Evolutionary conservation across 2,329 filamentous ascomycete species (phyloP).

Genomic region (Stachybotrys echinatus): DNA sequence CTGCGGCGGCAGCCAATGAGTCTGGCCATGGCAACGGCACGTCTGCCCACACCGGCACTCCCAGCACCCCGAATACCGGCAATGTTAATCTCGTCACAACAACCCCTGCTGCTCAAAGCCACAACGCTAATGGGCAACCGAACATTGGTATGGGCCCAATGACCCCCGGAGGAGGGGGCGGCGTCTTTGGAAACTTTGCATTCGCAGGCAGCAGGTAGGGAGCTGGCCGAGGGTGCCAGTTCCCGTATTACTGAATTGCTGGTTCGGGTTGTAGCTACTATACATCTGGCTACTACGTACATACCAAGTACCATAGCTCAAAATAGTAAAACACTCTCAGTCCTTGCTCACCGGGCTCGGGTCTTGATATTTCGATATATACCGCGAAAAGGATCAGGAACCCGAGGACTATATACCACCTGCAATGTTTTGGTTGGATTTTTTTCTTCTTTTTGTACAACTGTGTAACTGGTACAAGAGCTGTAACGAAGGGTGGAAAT

Average conservation of each 20-base stretch:
- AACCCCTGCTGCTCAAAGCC: slow-evolving; percentile 42
- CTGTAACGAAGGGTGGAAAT: too few relatives aligned
- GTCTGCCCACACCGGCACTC: slow-evolving; percentile 40
- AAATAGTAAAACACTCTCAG: too few relatives aligned
- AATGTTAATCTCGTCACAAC: slow-evolving; percentile 38
- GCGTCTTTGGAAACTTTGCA: slow-evolving; percentile 70
- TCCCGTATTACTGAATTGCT: not conserved
- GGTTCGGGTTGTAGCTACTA: not conserved
- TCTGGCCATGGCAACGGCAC: slow-evolving; percentile 30
- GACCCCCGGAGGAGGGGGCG: slow-evolving; percentile 71
- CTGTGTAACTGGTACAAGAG: too few relatives aligned
- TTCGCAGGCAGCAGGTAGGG: slow-evolving; percentile 37
- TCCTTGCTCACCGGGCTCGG: too few relatives aligned
- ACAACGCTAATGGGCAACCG: slow-evolving; percentile 51
- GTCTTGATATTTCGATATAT: too few relatives aligned
- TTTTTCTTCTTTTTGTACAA: too few relatives aligned
- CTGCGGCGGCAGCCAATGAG: slow-evolving; percentile 22
- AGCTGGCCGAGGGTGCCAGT: slow-evolving; percentile 8
- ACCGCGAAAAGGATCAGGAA: too few relatives aligned
- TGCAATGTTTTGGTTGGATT: too few relatives aligned
- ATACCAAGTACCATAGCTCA: too few relatives aligned
- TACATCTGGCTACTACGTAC: not conserved
- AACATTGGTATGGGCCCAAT: slow-evolving; percentile 56
- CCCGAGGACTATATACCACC: too few relatives aligned
- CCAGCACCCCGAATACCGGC: slow-evolving; percentile 66